Conservation (phyloP, 148 eudicot species). For the Suaeda aralocaspica region DNA sequence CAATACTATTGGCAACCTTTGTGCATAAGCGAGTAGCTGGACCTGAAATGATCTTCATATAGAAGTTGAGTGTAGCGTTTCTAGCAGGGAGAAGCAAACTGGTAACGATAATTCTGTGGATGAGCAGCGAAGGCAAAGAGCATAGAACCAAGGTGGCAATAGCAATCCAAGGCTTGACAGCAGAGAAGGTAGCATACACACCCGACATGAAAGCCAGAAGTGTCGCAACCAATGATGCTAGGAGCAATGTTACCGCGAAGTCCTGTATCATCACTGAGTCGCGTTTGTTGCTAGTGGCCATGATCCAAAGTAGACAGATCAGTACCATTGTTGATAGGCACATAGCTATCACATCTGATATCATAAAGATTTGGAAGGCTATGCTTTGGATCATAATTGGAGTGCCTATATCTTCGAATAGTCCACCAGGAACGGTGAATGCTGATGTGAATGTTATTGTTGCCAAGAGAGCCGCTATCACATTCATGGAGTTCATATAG, state of each 20-base stretch:
- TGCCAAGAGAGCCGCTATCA: neutral
- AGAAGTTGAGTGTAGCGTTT: no score
- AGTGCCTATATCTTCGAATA: neutral
- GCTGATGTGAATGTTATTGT: neutral
- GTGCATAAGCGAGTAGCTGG: no score
- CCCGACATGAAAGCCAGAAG: neutral
- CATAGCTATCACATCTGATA: neutral
- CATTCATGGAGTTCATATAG: neutral
- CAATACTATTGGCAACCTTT: no score
- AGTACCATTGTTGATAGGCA: neutral
- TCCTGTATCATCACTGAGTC: neutral
- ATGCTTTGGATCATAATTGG: neutral
- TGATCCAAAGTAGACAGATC: neutral
- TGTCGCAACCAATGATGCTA: neutral
- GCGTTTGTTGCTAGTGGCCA: neutral
- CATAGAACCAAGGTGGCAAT: neutral
- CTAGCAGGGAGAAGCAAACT: neutral
- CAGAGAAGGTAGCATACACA: neutral
- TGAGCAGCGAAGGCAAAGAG: neutral
- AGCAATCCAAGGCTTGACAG: neutral
- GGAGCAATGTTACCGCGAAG: neutral
- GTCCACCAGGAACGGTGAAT: constrained; percentile 1
- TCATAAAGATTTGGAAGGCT: neutral
- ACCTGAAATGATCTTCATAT: no score
- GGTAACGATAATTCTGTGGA: neutral